Base-by-base conservation (phyloP, 2,329 filamentous ascomycete genomes). In the Xylariaceae sp. region DNA sequence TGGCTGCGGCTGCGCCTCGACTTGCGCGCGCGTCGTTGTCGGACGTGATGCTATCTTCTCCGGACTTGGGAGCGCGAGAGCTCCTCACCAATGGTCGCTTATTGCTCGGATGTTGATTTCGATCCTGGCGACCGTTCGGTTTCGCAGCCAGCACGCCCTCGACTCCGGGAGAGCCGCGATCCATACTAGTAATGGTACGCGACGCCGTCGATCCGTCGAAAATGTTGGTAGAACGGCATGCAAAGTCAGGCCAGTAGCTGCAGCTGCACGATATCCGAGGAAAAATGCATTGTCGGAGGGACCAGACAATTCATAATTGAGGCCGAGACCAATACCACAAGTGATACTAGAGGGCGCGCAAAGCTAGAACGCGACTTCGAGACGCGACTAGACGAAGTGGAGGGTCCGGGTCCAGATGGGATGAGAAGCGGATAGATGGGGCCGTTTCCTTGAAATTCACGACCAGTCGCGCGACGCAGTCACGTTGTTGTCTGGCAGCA, bases 31-130 rank as follows among this genome's bases (percentile, higher is more conserved):
- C 33, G 26, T 49, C 44, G 19, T 34, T 37, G 24, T 50, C 51
- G 31, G 47, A 50, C 19, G 39, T 28, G 31, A 40, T 29, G 33
- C 28, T 37, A 24, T 50, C 49, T 28, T 51, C 49, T 35, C 52
- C 51, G 3, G 35, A 45, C 9, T 51, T 44, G 14, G 32, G 19
- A 26, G 37, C 43, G 6, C 24, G 31, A 14, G 31, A 35, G 33
- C 24, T 37, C 31, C 40, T 51, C 29, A 30, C 37, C 13, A 37
- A 30, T 5, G 29, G 32, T 26, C 33, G 45, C 25, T 35, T 38
- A 21, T 33, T 39, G 26, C 39, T 39, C 22, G 42, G 44, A 21
- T 39, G 38, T 29, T 47, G 51, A 6, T 42, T 42, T 22, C 45
- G 37, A 29, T 32, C 45, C 29, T 37, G 44, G 29, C 40, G 44